Evolutionary conservation across 768 basidiomycete genomes (phyloP).

Genomic region (Cystobasidium ongulense): DNA sequence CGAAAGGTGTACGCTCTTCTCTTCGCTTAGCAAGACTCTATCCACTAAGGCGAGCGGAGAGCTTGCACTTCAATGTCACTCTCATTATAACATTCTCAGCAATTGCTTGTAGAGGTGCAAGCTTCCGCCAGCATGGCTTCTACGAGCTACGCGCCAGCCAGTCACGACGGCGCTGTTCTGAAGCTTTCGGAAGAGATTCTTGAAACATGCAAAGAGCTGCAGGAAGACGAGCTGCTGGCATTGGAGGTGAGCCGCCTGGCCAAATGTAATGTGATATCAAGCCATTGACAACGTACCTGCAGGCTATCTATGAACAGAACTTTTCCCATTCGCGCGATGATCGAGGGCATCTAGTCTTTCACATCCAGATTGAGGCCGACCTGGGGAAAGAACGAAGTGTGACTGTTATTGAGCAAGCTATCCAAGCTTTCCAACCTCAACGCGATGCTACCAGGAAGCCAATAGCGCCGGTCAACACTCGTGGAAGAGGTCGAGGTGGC

Average conservation of each 20-base stretch:
- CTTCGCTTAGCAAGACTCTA: background rate
- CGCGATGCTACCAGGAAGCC: too few relatives aligned
- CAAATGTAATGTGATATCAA: background rate
- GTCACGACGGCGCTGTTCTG: background rate
- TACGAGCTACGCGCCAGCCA: background rate
- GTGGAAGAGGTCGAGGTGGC: background rate
- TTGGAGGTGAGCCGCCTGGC: constrained; percentile 2
- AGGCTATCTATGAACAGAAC: constrained; percentile 23
- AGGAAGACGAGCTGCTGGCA: constrained; percentile 23
- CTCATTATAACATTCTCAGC: background rate
- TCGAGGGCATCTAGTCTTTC: constrained; percentile 2
- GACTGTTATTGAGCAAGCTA: constrained; percentile 6
- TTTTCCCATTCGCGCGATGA: background rate
- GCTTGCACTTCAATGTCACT: background rate
- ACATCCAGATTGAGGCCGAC: constrained; percentile 1
- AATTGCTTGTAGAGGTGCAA: background rate
- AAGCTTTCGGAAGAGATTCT: background rate
- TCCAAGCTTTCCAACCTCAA: background rate
- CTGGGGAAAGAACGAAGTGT: background rate
- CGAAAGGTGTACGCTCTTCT: background rate
- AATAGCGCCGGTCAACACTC: background rate
- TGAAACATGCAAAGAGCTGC: constrained; percentile 19
- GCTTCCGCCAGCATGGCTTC: background rate
- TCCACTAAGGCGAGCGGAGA: background rate
- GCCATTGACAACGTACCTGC: background rate